These are phyloP conservation scores for Dothidotthia symphoricarpi DNA, from an alignment of 2,329 filamentous ascomycete genomes.

Conservation along the genomic window DNA sequence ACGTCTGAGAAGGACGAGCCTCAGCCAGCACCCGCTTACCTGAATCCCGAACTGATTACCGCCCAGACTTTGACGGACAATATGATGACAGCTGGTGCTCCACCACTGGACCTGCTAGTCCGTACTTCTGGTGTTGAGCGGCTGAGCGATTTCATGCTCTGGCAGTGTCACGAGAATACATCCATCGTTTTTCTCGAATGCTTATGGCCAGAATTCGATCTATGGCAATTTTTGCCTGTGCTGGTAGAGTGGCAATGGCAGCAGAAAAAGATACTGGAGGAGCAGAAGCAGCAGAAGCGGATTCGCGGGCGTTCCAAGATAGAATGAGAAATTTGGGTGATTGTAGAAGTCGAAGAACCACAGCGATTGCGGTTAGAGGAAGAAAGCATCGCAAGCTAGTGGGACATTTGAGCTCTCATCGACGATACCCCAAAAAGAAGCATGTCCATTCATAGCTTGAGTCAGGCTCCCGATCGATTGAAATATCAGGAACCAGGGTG, in stretches of 20 bases:
- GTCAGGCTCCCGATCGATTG: slow-evolving; percentile 8
- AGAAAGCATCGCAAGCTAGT: slow-evolving; percentile 7
- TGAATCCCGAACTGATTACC: slow-evolving; percentile 87
- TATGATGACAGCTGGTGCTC: slow-evolving; percentile 82
- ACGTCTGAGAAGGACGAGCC: slow-evolving; percentile 34
- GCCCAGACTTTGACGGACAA: slow-evolving; percentile 77
- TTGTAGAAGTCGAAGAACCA: slow-evolving; percentile 4
- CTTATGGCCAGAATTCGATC: slow-evolving; percentile 92
- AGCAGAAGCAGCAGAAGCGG: slow-evolving; percentile 36
- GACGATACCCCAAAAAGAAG: slow-evolving; percentile 27
- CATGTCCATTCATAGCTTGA: slow-evolving; percentile 20
- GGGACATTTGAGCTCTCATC: slow-evolving; percentile 16
- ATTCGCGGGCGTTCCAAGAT: slow-evolving; percentile 29
- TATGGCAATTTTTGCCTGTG: slow-evolving; percentile 90
- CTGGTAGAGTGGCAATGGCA: slow-evolving; percentile 83
- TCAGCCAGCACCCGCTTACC: slow-evolving; percentile 32
- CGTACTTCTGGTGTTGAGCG: slow-evolving; percentile 90
- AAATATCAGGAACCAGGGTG: too few species aligned
- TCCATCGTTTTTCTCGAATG: slow-evolving; percentile 90
- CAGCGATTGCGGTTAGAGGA: slow-evolving; percentile 5
- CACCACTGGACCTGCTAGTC: slow-evolving; percentile 86
- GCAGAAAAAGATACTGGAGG: slow-evolving; percentile 45
- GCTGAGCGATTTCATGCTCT: slow-evolving; percentile 96
- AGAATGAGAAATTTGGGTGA: slow-evolving; percentile 17
- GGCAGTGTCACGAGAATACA: slow-evolving; percentile 93